Base-by-base conservation (phyloP, 116 monocot genomes). In the Dioscorea cayenensis region DNA sequence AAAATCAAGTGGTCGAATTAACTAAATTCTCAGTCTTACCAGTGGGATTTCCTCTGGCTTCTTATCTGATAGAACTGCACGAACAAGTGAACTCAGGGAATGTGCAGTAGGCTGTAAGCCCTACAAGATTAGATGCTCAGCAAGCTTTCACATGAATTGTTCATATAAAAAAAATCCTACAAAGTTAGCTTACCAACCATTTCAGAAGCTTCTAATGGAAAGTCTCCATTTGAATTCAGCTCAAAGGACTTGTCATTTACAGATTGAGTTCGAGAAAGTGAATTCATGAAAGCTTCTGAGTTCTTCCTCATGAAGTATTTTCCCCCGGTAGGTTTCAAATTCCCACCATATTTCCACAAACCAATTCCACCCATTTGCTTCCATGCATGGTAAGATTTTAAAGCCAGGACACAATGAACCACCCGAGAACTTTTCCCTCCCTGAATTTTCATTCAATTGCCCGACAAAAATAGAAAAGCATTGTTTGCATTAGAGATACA, bases 331-430 rank as follows among this genome's bases (percentile, higher is more conserved):
- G 89, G 82, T 71, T 85, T 99, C 65, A 82, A 36, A 71, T 80
- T 90, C 60, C 99, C 99, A 43, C 99, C 85, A 70, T 87, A 89
- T 65, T 87, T 99, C 87, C 90, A 94, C 28, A 83, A 71, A 38
- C 99, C 99, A 77, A 75, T 75, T 52, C 89, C 91, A 70, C 94
- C 94, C 67, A 70, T 79, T 83, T 91, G 85, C 49, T 87, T 89
- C 94, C 99, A 89, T 69, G 94, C 94, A 69, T 84, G 66, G 37
- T 91, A 99, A 5, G 99, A 94, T 72, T 99, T 94, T 23, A 99
- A 83, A 28, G 91, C 94, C 55, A 99, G 77, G 60, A 99, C 81
- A 52, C 89, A 89, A 49, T 89, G 80, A 28, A 99, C 94, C 51
- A 99, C 75, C 67, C 94, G 91, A 18, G 78, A 81, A 66, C 86